Base-by-base conservation (phyloP, 768 basidiomycete species). In the Suillus brevipes region DNA sequence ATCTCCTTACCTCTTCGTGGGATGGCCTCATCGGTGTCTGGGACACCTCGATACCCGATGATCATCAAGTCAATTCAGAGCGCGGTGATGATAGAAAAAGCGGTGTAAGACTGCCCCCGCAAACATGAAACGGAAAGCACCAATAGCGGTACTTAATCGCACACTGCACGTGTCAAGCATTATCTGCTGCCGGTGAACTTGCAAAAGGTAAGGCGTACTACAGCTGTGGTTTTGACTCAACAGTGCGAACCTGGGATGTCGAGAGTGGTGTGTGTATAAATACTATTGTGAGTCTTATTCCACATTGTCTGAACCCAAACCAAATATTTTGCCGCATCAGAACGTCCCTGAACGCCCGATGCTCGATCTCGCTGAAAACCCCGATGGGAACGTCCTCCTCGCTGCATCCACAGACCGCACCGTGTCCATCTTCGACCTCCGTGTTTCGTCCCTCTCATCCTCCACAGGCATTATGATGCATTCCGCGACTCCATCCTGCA, bases 141-240 rank as follows among this genome's bases (percentile, higher is more conserved):
- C 97, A 0, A 69, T 84, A 6, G 77, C 79, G 5, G 90, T 94
- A 3, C 81, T 99, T 62, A 91, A 68, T 93, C 91, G 0, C 97
- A 99, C 74, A 89, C 88, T 0, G 90, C 84, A 23, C 82, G 93
- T 16, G 90, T 98, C 87, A 85, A 42, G 89, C 86, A 4, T 71
- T 85, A 0, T 96, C 92, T 78, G 75, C 77, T 12, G 72, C 73
- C 4, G 81, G 77, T 60, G 36, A 37, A 10, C 37, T 2, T 57
- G 72, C 70, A 23, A 73, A 67, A 45, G 61, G 72, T 61, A 66
- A 77, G 64, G 95, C 89, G 37, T 87, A 88, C 67, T 87, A 88
- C 67, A 94, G 91, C 69, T 90, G 89, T 71, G 92, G 93, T 0
- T 93, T 94, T 72, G 96, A 97, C 77, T 97, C 95, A 34, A 94